Evolutionary conservation across 805 yeast genomes (phyloP).

Genomic region (Sugiyamaella lignohabitans): DNA sequence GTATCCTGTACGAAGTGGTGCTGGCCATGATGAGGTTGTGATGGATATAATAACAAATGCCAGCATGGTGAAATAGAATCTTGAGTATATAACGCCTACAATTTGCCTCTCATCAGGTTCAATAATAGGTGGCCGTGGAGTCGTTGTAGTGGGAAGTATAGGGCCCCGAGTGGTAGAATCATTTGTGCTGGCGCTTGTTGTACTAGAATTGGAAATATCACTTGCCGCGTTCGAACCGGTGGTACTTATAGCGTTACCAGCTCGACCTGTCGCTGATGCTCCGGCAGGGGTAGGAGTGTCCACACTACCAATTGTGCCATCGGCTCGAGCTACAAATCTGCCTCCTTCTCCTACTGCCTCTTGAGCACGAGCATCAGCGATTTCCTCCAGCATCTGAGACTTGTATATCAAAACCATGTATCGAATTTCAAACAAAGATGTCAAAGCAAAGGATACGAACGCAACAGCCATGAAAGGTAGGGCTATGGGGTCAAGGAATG

Average conservation of each 20-base stretch:
- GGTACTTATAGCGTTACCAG: no score
- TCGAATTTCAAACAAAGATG: conserved; percentile 69
- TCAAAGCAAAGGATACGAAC: conserved; percentile 59
- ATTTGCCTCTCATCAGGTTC: conserved; percentile 47
- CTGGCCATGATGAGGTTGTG: conserved; percentile 60
- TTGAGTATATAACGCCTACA: conserved; percentile 50
- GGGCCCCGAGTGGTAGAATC: not conserved
- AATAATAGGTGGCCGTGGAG: conserved; percentile 18
- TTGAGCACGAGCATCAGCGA: conserved; percentile 34
- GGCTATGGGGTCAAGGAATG: conserved; percentile 51
- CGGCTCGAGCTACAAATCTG: conserved; percentile 25
- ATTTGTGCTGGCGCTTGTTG: not conserved
- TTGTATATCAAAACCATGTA: conserved; percentile 61
- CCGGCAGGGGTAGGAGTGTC: not conserved
- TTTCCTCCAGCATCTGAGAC: conserved; percentile 45
- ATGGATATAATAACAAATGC: conserved; percentile 50
- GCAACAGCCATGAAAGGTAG: conserved; percentile 65
- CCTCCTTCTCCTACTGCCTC: conserved; percentile 8
- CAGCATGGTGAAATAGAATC: conserved; percentile 50
- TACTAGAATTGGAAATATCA: conserved; percentile 9
- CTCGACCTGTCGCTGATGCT: no score
- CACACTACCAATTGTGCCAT: conserved; percentile 13
- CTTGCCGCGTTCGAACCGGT: conserved; percentile 22
- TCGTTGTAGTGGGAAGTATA: not conserved
- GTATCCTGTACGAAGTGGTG: conserved; percentile 43